Base-by-base conservation (phyloP, 177 flowering plant genomes). In the Vitis hybrid region DNA sequence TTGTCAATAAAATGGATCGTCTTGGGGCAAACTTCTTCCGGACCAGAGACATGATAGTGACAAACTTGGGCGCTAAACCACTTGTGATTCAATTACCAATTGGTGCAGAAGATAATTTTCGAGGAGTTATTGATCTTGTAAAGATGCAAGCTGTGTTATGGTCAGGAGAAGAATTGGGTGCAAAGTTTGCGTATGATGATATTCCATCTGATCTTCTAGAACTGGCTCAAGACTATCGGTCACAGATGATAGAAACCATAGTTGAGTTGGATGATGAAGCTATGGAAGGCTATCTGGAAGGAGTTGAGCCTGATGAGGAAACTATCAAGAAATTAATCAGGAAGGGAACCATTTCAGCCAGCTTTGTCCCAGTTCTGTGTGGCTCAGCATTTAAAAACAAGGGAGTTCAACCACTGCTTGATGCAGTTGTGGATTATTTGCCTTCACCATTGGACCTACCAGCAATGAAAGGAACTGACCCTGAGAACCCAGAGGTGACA, bases 121-220 rank as follows among this genome's bases (percentile, higher is more conserved):
- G 77, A 79, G 99, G 99, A 52, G 84, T 96, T 67, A 60, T 93
- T 70, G 98, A 94, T 85, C 89, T 96, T 71, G 88, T 96, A 67
- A 88, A 60, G 76, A 92, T 96, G 98, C 84, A 90, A 79, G 97
- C 99, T 52, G 67, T 93, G 1, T 19, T 91, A 54, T 95, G 99
- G 98, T 87, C 97, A 35, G 99, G 99, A 51, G 99, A 95, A 82
- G 97, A 95, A 75, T 79, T 93, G 75, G 99, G 97, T 77, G 97
- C 97, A 18, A 89, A 87, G 72, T 95, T 90, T 81, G 67, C 46
- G 1, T 90, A 95, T 64, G 87, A 77, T 51, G 99, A 93, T 65
- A 93, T 95, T 67, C 98, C 99, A 30, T 83, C 70, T 49, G 93
- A 91, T 80, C 95, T 95, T 69, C 74, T 71, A 65, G 89, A 95